Evolutionary conservation across 2,329 filamentous ascomycete genomes (phyloP), one percentile per base, ranked within the genome.

Genomic region (Tolypocladium album): DNA sequence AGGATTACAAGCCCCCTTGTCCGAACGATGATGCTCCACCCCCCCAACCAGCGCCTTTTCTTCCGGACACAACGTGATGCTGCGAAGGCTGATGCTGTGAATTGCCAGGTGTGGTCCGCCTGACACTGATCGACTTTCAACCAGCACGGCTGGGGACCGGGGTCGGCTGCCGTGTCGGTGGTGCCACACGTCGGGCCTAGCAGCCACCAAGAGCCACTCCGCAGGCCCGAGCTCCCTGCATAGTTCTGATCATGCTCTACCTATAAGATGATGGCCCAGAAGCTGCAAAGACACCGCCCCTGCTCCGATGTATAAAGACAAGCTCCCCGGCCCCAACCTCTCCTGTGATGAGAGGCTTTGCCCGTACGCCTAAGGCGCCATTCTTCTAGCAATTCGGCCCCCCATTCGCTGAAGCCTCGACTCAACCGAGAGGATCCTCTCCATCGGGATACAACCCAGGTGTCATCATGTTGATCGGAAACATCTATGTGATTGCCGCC

Each of bases 401-500:
- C 17, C 17, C 9, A 12, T 9, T 22, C 36, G 31, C 50, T n/a
- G 27, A 53, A 53, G 20, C 4, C 50, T 55, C 20, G 31, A 22
- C 20, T 22, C 20, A 8, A 20, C 13, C 50, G 13, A 31, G 31
- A 34, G 50, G 7, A 36, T n/a, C 50, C 20, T n/a, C 31, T 4
- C 31, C 31, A 15, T 38, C 4, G 31, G 50, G 50, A 20, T 4
- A 8, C 50, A 11, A 20, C 24, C 24, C 36, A 11, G 42, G 17
- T n/a, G n/a, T 50, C 62, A 67, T 45, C 56, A 70, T 70, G 69
- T 34, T 64, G 15, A 69, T 71, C 58, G 70, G 69, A 63, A 73
- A 73, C 63, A 68, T 72, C 57, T 73, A 73, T 64, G 70, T 72
- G 55, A 72, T 73, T 60, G 69, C 71, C 56, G 67, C 66, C 63